phyloP scores from a whole-genome alignment of 495 filamentous ascomycete genomes.

The Hypomontagnella submonticulosa region DNA sequence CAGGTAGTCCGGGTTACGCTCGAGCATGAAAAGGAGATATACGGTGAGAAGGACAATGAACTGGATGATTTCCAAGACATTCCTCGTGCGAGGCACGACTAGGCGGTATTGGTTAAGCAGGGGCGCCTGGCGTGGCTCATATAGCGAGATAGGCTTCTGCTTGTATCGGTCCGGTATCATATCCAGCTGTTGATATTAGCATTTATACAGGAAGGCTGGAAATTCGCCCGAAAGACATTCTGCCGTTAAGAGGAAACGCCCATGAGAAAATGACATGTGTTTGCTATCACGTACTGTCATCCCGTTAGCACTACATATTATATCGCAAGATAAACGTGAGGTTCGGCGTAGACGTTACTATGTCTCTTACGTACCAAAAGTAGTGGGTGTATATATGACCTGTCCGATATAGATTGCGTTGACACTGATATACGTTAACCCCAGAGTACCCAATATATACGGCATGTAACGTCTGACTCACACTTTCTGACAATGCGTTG shows the following conservation, averaged over 20 bases:
- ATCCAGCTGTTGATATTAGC: conserved; percentile 59
- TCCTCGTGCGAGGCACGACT: conserved; percentile 74
- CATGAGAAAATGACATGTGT: not conserved
- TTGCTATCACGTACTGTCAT: conserved; percentile 25
- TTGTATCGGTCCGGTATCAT: conserved; percentile 81
- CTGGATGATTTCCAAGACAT: conserved; percentile 72
- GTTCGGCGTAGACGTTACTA: not conserved
- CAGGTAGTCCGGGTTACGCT: conserved; percentile 61
- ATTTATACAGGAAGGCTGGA: not conserved
- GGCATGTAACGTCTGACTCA: too few relatives aligned
- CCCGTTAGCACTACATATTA: too few relatives aligned
- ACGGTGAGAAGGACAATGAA: conserved; percentile 70
- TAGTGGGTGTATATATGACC: conserved; percentile 75
- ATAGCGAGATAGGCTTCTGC: conserved; percentile 74
- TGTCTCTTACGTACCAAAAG: conserved; percentile 53
- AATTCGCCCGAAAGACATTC: not conserved
- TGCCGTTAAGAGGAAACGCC: too few relatives aligned
- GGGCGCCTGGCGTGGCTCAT: conserved; percentile 71
- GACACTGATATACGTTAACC: conserved; percentile 53
- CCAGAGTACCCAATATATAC: too few relatives aligned
- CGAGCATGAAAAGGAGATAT: conserved; percentile 71
- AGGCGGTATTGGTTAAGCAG: conserved; percentile 80
- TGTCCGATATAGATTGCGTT: conserved; percentile 75
- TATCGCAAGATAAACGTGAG: too few relatives aligned
- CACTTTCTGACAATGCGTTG: conserved; percentile 75